Evolutionary conservation across 352 stramenopile genomes (phyloP), one percentile per base, ranked within the genome.

Genomic region (Globisporangium orthogonon): DNA sequence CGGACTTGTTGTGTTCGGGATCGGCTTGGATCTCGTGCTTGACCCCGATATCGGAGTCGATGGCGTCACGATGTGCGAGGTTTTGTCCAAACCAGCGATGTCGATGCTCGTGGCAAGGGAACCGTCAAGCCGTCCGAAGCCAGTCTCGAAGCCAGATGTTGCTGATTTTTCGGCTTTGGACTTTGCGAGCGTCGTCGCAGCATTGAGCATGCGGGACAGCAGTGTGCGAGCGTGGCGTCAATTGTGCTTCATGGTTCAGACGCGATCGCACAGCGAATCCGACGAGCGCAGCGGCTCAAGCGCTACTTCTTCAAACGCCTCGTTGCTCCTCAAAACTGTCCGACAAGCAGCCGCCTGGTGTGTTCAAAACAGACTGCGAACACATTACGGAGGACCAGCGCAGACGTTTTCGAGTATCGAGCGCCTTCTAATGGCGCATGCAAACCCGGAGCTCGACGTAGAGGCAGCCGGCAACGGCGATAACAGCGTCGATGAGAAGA

Each of bases 381-480:
- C 85, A 4, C 76, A 87, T 56, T 83, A 91, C 53, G 85, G 85
- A 39, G 79, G 78, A 3, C 79, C 85, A 41, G 74, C 80, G 41
- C 75, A 89, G 54, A 90, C 70, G 28, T 93, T 95, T 72, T 74
- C 76, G 6, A 76, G 72, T 10, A 74, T 95, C n/a, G 83, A 95
- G 58, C 70, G 64, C 11, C 62, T 93, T 37, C 58, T 92, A 31
- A 67, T 81, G 30, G 50, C 70, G 39, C 69, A 78, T 61, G 59
- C 63, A n/a, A 37, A 29, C 30, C 29, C 40, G 3, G 49, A 54
- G 30, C n/a, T 28, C n/a, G 43, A 28, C 9, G 18, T 33, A 10
- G 6, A 7, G 1, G 7, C 15, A 44, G 29, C 43, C 17, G 7
- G 10, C 23, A 50, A 35, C 15, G 28, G 28, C 4, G 30, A 18